These are phyloP conservation scores for Penicillium decumbens DNA, from an alignment of 2,329 filamentous ascomycete species.

Conservation along the genomic window DNA sequence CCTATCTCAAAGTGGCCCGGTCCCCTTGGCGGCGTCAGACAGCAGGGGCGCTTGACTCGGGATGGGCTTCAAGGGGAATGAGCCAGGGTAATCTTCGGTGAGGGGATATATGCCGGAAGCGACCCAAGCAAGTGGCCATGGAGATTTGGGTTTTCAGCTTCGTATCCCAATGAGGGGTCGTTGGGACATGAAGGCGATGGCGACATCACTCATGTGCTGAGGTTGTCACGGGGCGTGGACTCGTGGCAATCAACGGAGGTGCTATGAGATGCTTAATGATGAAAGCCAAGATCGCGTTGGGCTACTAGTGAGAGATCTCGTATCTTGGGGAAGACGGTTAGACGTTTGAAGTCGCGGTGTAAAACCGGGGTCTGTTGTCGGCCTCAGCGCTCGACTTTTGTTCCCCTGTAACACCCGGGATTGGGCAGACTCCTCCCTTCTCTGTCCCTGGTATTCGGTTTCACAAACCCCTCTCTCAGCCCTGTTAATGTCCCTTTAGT, in stretches of 20 bases:
- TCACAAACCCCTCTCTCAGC: not conserved
- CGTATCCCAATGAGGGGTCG: not conserved
- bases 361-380: not conserved
- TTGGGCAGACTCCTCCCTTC: not conserved
- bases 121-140: not conserved
- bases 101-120: not conserved
- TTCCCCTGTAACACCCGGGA: not conserved
- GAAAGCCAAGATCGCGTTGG: slow-evolving; percentile 13
- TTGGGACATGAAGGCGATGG: not conserved
- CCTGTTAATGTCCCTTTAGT: not conserved
- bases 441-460: not conserved
- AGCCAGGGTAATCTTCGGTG: not conserved
- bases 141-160: not conserved
- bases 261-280: slow-evolving; percentile 9
- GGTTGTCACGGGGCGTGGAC: not conserved
- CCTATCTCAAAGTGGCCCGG: slow-evolving; percentile 1
- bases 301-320: not conserved
- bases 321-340: not conserved
- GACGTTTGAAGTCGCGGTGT: not conserved
- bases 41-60: slow-evolving; percentile 1
- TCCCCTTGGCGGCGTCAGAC: slow-evolving; percentile 1
- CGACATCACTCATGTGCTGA: not conserved
- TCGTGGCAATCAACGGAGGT: not conserved
- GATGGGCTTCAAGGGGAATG: not conserved
- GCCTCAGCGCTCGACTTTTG: not conserved